These are phyloP conservation scores for Porphyra umbilicalis DNA, from an alignment of 31 red algal species.

Conservation along the genomic window DNA sequence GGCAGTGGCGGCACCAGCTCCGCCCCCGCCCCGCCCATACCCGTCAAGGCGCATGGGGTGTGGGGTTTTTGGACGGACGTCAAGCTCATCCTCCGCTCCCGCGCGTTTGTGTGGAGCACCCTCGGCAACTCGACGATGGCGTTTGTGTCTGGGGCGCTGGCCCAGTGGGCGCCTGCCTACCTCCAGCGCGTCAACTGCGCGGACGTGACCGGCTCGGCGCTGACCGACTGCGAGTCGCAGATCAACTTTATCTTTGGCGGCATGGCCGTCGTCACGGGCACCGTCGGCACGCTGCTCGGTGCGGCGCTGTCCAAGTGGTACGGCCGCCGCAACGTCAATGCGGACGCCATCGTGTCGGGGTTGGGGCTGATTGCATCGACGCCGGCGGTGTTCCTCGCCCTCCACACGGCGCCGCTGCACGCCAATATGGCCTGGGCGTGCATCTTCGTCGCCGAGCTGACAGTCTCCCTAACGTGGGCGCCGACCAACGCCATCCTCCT, in stretches of 20 bases:
- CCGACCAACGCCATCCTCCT: slow-evolving; percentile 60
- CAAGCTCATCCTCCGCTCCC: slow-evolving; percentile 28
- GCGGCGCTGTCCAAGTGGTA: slow-evolving; percentile 44
- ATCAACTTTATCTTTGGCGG: slow-evolving; percentile 79
- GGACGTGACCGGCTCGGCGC: slow-evolving; percentile 1
- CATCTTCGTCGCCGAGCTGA: slow-evolving; percentile 52
- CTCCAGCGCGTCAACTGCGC: slow-evolving; percentile 72
- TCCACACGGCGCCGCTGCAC: slow-evolving; percentile 38
- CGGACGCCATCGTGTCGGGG: slow-evolving; percentile 57
- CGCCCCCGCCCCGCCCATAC: background rate
- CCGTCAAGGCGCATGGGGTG: slow-evolving; percentile 6
- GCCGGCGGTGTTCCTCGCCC: slow-evolving; percentile 61
- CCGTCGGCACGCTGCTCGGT: slow-evolving; percentile 53
- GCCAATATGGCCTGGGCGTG: slow-evolving; percentile 45
- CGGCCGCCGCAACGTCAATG: slow-evolving; percentile 23
- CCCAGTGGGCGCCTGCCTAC: slow-evolving; percentile 64
- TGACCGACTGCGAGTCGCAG: slow-evolving; percentile 37
- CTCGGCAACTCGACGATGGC: slow-evolving; percentile 65
- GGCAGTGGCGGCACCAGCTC: background rate
- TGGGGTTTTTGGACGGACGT: slow-evolving; percentile 35
- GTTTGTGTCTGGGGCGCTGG: slow-evolving; percentile 71
- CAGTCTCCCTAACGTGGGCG: slow-evolving; percentile 66
- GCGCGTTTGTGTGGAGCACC: slow-evolving; percentile 71
- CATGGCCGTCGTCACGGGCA: slow-evolving; percentile 61
- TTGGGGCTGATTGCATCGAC: slow-evolving; percentile 49